phyloP scores from a whole-genome alignment of 108 stramenopile genomes.

The Nitzschia sp. region DNA sequence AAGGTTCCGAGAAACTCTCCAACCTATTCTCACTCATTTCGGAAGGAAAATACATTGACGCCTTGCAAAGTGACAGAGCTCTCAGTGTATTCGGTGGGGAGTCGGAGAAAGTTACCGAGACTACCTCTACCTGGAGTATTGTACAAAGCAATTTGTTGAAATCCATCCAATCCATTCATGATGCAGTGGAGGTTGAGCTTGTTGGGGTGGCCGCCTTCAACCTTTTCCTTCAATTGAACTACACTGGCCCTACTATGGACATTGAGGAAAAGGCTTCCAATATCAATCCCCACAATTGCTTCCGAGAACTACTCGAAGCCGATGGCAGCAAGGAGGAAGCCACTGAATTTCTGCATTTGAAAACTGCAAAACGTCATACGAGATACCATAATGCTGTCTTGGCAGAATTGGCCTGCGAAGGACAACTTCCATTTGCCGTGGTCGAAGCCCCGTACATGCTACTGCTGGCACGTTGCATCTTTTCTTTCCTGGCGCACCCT shows the following conservation, averaged over 20 bases:
- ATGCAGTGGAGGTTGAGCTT: conserved; percentile 60
- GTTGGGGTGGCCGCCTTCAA: conserved; percentile 76
- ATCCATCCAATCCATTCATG: conserved; percentile 30
- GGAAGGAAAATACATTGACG: conserved; percentile 53
- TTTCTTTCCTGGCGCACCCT: conserved; percentile 53
- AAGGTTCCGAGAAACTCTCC: conserved; percentile 3
- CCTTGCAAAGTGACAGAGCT: conserved; percentile 44
- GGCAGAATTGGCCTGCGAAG: conserved; percentile 65
- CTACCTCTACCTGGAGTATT: conserved; percentile 27
- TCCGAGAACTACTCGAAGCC: conserved; percentile 30
- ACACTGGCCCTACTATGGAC: conserved; percentile 74
- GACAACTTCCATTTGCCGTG: conserved; percentile 76
- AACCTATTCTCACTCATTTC: conserved; percentile 34
- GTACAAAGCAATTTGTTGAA: conserved; percentile 36
- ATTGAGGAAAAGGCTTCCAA: conserved; percentile 38
- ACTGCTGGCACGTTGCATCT: conserved; percentile 63
- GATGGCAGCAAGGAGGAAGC: conserved; percentile 6
- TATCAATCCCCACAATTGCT: conserved; percentile 70
- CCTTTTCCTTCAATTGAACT: conserved; percentile 82
- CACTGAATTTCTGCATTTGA: neutral
- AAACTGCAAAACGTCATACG: conserved; percentile 21
- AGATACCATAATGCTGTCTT: conserved; percentile 69
- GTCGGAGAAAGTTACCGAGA: conserved; percentile 7
- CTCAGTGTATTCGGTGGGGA: conserved; percentile 27
- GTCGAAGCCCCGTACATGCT: conserved; percentile 67